Conservation (phyloP, 2,329 filamentous ascomycete genomes). For the Dryadomyces sulphureus region DNA sequence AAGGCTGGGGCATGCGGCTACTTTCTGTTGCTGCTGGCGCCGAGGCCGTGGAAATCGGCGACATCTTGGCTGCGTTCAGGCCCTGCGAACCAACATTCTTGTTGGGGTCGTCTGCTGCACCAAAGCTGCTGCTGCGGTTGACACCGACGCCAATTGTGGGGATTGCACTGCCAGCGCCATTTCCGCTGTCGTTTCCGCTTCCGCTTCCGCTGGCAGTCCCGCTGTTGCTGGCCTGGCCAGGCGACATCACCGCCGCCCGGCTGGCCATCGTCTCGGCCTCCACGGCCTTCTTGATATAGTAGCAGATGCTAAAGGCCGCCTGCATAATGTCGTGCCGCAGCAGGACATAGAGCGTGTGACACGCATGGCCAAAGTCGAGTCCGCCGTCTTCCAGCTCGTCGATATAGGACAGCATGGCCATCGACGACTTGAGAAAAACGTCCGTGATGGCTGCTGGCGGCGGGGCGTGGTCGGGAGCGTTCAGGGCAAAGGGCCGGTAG, state of each 20-base stretch:
- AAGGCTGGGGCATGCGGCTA: too few relatives aligned
- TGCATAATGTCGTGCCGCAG: slow-evolving; percentile 40
- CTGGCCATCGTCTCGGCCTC: slow-evolving; percentile 9
- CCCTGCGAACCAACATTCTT: neutral
- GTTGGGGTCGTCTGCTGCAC: neutral
- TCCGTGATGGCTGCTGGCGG: slow-evolving; percentile 29
- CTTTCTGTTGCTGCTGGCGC: neutral
- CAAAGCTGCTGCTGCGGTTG: neutral
- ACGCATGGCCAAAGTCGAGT: slow-evolving; percentile 30
- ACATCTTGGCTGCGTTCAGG: neutral
- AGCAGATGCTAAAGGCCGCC: slow-evolving; percentile 39
- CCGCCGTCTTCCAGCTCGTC: slow-evolving; percentile 35
- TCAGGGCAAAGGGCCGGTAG: slow-evolving; percentile 39
- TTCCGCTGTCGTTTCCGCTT: too few relatives aligned
- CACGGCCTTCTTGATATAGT: slow-evolving; percentile 29
- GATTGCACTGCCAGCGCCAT: too few relatives aligned
- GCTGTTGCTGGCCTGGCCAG: neutral
- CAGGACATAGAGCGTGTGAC: slow-evolving; percentile 37
- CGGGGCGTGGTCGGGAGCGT: slow-evolving; percentile 29
- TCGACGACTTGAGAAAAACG: slow-evolving; percentile 37
- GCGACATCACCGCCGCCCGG: neutral
- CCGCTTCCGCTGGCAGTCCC: neutral
- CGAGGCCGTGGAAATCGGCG: neutral
- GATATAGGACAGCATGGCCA: slow-evolving; percentile 39
- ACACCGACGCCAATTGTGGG: too few relatives aligned